Conservation (phyloP, 164 flowering plant species). For the Sedum album region DNA sequence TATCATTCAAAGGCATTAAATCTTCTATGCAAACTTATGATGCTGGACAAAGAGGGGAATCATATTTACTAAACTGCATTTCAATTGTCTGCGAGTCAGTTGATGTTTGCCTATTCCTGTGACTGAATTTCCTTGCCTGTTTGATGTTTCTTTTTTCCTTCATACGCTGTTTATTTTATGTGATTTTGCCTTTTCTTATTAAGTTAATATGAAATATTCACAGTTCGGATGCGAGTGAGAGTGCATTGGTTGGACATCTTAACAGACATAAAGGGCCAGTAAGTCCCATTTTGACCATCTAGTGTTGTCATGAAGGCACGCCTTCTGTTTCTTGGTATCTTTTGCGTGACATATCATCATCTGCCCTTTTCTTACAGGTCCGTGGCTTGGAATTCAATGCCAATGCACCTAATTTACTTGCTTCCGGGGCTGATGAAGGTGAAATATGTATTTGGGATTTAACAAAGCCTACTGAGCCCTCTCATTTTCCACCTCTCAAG, state of each 20-base stretch:
- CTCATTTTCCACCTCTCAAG: constrained; percentile 75
- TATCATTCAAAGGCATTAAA: background rate
- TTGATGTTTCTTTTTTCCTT: background rate
- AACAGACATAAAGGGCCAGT: constrained; percentile 83
- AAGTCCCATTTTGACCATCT: constrained; percentile 23
- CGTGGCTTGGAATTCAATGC: constrained; percentile 88
- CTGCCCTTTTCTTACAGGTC: constrained; percentile 39
- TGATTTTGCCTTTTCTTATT: background rate
- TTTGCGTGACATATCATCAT: background rate
- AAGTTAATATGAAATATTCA: background rate
- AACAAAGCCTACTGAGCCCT: constrained; percentile 58
- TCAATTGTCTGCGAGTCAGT: no score
- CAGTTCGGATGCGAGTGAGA: constrained; percentile 48
- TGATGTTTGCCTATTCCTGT: no score
- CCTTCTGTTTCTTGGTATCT: constrained; percentile 4
- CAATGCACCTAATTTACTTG: constrained; percentile 64
- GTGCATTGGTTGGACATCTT: constrained; percentile 53
- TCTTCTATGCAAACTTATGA: background rate
- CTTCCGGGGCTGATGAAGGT: constrained; percentile 97
- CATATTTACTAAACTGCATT: no score
- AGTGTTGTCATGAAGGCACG: background rate
- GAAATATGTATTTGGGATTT: constrained; percentile 96
- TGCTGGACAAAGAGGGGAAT: background rate
- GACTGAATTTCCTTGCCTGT: no score
- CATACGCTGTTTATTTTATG: no score